Conservation (phyloP, 768 basidiomycete genomes). For the Suillus plorans region DNA sequence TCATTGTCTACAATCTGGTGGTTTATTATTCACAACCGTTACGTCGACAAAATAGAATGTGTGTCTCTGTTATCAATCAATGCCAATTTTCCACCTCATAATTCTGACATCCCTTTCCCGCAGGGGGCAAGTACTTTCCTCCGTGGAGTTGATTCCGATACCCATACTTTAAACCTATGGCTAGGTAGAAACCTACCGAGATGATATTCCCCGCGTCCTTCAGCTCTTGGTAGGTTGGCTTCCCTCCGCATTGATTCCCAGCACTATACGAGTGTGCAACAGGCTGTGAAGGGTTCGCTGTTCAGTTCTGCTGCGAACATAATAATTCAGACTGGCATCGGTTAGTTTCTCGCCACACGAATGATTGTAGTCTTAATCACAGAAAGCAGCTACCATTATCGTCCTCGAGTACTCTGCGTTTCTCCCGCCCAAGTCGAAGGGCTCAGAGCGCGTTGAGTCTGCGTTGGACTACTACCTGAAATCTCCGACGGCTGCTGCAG, state of each 20-base stretch:
- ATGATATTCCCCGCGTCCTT: not conserved
- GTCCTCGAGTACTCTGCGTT: too few relatives aligned
- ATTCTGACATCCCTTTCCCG: not conserved
- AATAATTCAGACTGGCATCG: not conserved
- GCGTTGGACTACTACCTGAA: too few relatives aligned
- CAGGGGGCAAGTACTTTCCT: not conserved
- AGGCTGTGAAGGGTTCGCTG: not conserved
- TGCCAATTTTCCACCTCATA: not conserved
- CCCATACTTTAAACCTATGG: not conserved
- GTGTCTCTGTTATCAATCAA: not conserved
- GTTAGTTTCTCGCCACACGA: not conserved
- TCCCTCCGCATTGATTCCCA: not conserved
- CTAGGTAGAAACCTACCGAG: fast-evolving
- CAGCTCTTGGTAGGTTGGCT: not conserved
- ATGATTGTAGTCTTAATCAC: too few relatives aligned
- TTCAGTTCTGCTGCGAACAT: not conserved
- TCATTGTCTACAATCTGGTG: not conserved
- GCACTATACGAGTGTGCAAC: not conserved
- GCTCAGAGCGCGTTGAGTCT: too few relatives aligned
- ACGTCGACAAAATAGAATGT: not conserved
- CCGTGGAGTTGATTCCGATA: not conserved
- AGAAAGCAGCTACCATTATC: too few relatives aligned
- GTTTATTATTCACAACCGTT: not conserved
- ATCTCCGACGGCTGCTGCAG: too few relatives aligned
- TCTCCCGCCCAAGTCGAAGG: too few relatives aligned